Evolutionary conservation across 805 yeast genomes (phyloP).

Genomic region (Ascoidea tarda): DNA sequence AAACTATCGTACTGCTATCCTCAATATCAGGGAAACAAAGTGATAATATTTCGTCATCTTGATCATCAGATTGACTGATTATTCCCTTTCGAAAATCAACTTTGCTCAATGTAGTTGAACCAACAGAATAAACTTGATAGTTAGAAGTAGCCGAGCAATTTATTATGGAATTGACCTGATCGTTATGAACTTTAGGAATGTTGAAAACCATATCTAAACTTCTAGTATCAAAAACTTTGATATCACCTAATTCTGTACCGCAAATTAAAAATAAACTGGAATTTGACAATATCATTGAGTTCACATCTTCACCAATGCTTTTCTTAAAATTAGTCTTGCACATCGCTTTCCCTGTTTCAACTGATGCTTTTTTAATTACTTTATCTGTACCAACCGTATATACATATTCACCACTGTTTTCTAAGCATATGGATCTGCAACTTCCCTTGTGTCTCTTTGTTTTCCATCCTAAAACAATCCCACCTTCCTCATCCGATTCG

Average conservation of each 20-base stretch:
- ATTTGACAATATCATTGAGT: slow-evolving; percentile 22
- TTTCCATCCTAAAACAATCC: slow-evolving; percentile 45
- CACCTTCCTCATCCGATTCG: slow-evolving; percentile 14
- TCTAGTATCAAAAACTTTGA: slow-evolving; percentile 48
- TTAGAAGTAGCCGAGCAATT: slow-evolving; percentile 58
- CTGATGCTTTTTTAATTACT: slow-evolving; percentile 57
- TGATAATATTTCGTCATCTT: slow-evolving; percentile 82
- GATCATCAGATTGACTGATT: slow-evolving; percentile 63
- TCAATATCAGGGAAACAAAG: slow-evolving; percentile 55
- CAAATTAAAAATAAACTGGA: slow-evolving; percentile 30
- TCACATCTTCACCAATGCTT: slow-evolving; percentile 7
- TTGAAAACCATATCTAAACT: slow-evolving; percentile 26
- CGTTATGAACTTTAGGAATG: slow-evolving; percentile 51
- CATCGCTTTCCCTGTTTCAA: slow-evolving; percentile 62
- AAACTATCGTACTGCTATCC: slow-evolving; percentile 48
- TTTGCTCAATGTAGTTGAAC: slow-evolving; percentile 68
- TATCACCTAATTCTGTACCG: slow-evolving; percentile 57
- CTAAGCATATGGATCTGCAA: slow-evolving; percentile 60
- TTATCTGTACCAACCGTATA: slow-evolving; percentile 72
- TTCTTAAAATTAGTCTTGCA: slow-evolving; percentile 28
- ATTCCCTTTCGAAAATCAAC: slow-evolving; percentile 69
- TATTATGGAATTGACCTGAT: slow-evolving; percentile 61
- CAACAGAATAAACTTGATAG: slow-evolving; percentile 67
- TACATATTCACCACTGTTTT: slow-evolving; percentile 39
- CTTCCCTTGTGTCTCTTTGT: slow-evolving; percentile 87